phyloP scores from a whole-genome alignment of 805 yeast species.

The Starmerella sirachaensis region DNA sequence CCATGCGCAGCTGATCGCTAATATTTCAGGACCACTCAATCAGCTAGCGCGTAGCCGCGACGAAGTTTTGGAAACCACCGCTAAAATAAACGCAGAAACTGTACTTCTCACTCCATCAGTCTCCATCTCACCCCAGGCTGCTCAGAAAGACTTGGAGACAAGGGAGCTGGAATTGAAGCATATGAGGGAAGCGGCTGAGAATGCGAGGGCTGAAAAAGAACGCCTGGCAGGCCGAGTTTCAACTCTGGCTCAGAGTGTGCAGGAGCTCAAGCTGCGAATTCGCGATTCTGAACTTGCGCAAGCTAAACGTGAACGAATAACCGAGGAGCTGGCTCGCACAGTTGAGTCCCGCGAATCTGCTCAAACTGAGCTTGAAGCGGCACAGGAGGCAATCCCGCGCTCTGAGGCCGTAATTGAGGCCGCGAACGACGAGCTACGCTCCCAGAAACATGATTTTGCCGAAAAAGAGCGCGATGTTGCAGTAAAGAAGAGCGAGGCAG shows the following conservation, averaged over 20 bases:
- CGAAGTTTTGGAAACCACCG: conserved; percentile 2
- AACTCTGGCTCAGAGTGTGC: conserved; percentile 9
- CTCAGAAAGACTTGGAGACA: conserved; percentile 25
- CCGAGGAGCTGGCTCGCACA: conserved; percentile 1
- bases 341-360: background rate
- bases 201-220: conserved; percentile 3
- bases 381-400: conserved; percentile 1
- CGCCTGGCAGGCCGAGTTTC: conserved; percentile 3
- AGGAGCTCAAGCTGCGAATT: conserved; percentile 15
- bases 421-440: background rate
- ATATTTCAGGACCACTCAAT: background rate
- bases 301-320: conserved; percentile 1
- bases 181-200: conserved; percentile 3
- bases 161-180: conserved; percentile 2
- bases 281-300: conserved; percentile 18
- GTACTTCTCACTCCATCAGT: background rate
- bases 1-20: background rate
- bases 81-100: conserved; percentile 4
- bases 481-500: background rate
- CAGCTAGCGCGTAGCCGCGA: background rate
- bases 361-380: background rate
- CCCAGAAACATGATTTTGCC: conserved; percentile 6
- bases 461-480: conserved; percentile 9
- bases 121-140: conserved; percentile 15
- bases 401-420: conserved; percentile 2